Evolutionary conservation across 768 basidiomycete genomes (phyloP).

Genomic region (Arthromyces matolae): DNA sequence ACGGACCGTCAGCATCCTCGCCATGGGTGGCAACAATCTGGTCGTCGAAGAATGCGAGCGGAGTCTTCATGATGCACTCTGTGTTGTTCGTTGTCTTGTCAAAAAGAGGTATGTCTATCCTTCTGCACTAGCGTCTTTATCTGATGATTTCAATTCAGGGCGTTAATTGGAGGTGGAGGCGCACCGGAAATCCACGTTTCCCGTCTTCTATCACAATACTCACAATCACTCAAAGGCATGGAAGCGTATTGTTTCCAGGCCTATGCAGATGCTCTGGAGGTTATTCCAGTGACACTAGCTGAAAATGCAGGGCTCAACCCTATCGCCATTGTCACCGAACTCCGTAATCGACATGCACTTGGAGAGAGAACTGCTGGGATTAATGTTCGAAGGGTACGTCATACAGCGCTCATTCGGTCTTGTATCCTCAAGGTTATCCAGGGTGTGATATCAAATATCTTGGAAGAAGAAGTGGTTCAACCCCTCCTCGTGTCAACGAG

Average conservation of each 20-base stretch:
- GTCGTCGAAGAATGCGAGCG: conserved; percentile 97
- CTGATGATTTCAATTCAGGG: conserved; percentile 35
- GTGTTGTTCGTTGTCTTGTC: conserved; percentile 95
- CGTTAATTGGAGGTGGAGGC: conserved; percentile 93
- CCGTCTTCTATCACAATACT: conserved; percentile 82
- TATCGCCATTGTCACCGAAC: conserved; percentile 95
- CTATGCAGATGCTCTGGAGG: conserved; percentile 95
- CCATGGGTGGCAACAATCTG: conserved; percentile 88
- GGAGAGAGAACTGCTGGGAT: conserved; percentile 96
- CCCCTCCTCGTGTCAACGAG: conserved; percentile 93
- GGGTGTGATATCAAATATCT: conserved; percentile 95
- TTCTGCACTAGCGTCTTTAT: conserved; percentile 18
- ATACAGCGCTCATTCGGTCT: background rate
- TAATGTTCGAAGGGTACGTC: conserved; percentile 89
- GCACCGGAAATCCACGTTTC: conserved; percentile 98
- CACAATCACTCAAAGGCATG: conserved; percentile 94
- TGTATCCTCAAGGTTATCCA: conserved; percentile 24
- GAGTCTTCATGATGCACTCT: conserved; percentile 97
- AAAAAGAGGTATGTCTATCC: conserved; percentile 78
- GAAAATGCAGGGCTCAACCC: conserved; percentile 99
- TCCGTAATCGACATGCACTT: conserved; percentile 93
- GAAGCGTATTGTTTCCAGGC: conserved; percentile 99
- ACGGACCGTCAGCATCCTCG: conserved; percentile 91
- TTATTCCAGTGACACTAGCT: conserved; percentile 95
- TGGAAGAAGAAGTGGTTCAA: conserved; percentile 97